A percentile compares a stretch with the other conserved stretches of the same genome.
Evolutionary conservation across 2,329 filamentous ascomycete species (phyloP).

Genomic region (Teratosphaeria zuluensis): DNA sequence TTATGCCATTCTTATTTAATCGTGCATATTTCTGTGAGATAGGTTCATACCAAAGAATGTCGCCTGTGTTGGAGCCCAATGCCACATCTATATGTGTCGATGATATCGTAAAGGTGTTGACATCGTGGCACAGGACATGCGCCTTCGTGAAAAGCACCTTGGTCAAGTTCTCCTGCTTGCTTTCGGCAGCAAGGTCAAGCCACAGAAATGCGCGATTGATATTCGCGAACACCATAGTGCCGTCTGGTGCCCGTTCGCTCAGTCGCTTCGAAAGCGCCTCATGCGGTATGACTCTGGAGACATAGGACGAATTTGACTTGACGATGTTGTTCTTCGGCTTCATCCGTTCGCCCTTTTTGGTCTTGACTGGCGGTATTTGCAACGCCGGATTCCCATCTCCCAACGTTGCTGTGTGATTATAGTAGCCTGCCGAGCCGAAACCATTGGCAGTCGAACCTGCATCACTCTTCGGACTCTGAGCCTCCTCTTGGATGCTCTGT

Average conservation of each 20-base stretch:
- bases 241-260: constrained; percentile 66
- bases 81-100: constrained; percentile 76
- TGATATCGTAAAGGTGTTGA: constrained; percentile 75
- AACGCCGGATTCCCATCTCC: constrained; percentile 78
- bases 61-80: constrained; percentile 91
- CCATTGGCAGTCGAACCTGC: constrained; percentile 35
- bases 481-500: constrained; percentile 40
- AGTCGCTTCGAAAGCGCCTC: constrained; percentile 71
- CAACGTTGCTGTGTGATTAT: constrained; percentile 51
- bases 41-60: constrained; percentile 98
- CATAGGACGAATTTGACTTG: constrained; percentile 97
- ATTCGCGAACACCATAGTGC: constrained; percentile 85
- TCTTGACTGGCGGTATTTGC: constrained; percentile 54
- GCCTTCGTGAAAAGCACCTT: constrained; percentile 97
- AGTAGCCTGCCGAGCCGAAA: constrained; percentile 23
- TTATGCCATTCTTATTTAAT: constrained; percentile 91
- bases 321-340: constrained; percentile 98
- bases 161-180: constrained; percentile 78
- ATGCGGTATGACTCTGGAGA: constrained; percentile 89
- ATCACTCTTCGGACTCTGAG: constrained; percentile 36
- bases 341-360: constrained; percentile 59
- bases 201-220: constrained; percentile 93
- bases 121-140: constrained; percentile 87
- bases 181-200: constrained; percentile 73
- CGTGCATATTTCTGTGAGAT: constrained; percentile 92